A percentile compares a stretch with the other conserved stretches of the same genome.
These are phyloP conservation scores for Byssochlamys sp. DNA, from an alignment of 2,329 filamentous ascomycete genomes.

Conservation along the genomic window DNA sequence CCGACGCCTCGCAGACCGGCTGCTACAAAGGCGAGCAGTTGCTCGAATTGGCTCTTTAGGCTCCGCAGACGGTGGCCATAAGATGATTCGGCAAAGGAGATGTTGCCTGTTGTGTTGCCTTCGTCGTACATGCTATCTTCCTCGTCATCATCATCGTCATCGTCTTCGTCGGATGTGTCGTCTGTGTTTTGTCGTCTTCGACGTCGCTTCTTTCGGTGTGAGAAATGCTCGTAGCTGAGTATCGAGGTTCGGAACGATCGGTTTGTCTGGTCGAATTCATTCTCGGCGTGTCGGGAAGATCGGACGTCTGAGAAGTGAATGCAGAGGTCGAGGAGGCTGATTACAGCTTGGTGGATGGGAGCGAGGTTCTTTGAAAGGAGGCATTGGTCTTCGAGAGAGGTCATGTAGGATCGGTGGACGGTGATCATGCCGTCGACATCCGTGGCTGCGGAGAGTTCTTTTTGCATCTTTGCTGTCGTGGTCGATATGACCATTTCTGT, in stretches of 20 bases:
- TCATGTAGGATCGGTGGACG: slow-evolving; percentile 56
- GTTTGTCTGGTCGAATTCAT: slow-evolving; percentile 28
- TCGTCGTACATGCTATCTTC: slow-evolving; percentile 30
- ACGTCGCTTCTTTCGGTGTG: slow-evolving; percentile 6
- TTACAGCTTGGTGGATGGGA: slow-evolving; percentile 61
- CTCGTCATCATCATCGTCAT: slow-evolving; percentile 18
- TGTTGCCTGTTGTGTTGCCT: slow-evolving; percentile 31
- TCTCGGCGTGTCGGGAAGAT: slow-evolving; percentile 28
- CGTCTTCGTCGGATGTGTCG: slow-evolving; percentile 14
- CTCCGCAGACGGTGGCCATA: slow-evolving; percentile 47
- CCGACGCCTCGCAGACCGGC: slow-evolving; percentile 66
- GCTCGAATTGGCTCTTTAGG: slow-evolving; percentile 55
- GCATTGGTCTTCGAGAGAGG: slow-evolving; percentile 55
- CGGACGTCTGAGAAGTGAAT: slow-evolving; percentile 59
- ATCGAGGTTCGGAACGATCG: slow-evolving; percentile 9
- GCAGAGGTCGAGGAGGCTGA: slow-evolving; percentile 67
- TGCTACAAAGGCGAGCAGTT: slow-evolving; percentile 58
- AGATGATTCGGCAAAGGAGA: slow-evolving; percentile 28
- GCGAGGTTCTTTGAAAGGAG: slow-evolving; percentile 59
- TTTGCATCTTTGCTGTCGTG: slow-evolving; percentile 47
- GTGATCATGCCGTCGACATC: slow-evolving; percentile 75
- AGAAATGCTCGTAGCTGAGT: neutral
- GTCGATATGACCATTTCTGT: slow-evolving; percentile 61
- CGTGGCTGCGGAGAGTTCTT: slow-evolving; percentile 49
- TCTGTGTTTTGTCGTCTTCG: slow-evolving; percentile 11